Evolutionary conservation across 345 rosid species (phyloP).

Genomic region (Arabis hirsuta): DNA sequence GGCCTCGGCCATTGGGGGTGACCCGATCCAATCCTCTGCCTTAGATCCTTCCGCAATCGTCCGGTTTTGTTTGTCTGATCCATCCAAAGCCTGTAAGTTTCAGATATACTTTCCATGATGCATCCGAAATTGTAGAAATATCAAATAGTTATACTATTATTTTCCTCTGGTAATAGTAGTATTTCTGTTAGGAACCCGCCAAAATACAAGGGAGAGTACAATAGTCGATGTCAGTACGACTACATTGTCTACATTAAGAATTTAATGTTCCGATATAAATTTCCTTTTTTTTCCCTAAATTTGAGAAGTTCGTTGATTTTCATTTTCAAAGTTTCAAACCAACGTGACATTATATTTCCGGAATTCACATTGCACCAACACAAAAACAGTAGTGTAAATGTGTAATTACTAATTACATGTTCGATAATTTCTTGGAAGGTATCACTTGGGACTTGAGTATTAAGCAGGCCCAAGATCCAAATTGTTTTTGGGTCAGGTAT

Average conservation of each 20-base stretch:
- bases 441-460: constrained; percentile 6
- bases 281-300: constrained; percentile 1
- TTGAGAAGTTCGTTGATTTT: constrained; percentile 13
- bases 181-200: constrained; percentile 22
- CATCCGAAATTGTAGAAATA: no score
- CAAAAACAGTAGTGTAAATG: background rate
- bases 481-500: background rate
- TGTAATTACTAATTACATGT: background rate
- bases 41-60: no score
- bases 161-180: background rate
- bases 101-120: no score
- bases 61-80: no score
- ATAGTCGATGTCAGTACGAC: constrained; percentile 20
- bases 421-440: background rate
- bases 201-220: constrained; percentile 21
- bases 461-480: background rate
- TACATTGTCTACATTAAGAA: constrained; percentile 11
- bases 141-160: background rate
- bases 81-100: no score
- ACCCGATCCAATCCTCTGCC: no score
- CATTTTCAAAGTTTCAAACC: background rate
- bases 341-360: constrained; percentile 11
- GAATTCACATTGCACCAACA: constrained; percentile 2
- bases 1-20: no score
- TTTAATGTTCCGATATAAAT: constrained; percentile 7